Percentiles rank a stretch among this genome's conserved stretches.
These are phyloP conservation scores for Carex myosuroides DNA, from an alignment of 176 grass and related monocot species.

Conservation along the genomic window DNA sequence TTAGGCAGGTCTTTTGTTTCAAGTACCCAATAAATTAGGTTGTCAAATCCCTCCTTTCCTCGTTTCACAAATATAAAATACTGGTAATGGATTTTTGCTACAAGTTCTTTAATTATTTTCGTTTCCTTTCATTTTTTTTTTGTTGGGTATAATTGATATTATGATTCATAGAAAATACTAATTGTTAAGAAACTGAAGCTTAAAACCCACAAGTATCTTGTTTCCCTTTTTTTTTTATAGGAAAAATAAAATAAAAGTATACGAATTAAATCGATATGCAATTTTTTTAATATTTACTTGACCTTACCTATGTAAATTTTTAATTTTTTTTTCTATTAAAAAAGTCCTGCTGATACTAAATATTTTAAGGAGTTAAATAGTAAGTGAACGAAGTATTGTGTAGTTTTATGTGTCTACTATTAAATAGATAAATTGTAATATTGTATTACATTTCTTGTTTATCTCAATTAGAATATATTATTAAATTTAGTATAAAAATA, in stretches of 20 bases:
- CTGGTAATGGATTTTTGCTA: too few species aligned
- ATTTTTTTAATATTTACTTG: background rate
- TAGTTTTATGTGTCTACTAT: background rate
- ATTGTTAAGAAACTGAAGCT: background rate
- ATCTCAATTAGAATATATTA: background rate
- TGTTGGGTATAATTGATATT: background rate
- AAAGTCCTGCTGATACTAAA: background rate
- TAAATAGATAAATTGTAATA: background rate
- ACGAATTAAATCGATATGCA: too few species aligned
- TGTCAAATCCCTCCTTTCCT: background rate
- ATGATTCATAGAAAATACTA: background rate
- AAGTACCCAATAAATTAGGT: background rate
- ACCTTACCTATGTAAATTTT: background rate
- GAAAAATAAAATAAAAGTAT: background rate
- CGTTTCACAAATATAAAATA: too few species aligned
- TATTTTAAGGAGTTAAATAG: background rate
- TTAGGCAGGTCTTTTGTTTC: conserved; percentile 8
- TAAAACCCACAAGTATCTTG: background rate
- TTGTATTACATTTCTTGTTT: background rate
- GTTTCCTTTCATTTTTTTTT: too few species aligned
- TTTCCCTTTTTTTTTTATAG: background rate
- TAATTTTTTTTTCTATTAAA: background rate
- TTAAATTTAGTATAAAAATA: background rate
- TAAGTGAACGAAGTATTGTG: background rate
- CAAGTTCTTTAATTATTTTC: too few species aligned